Evolutionary conservation across 768 basidiomycete species (phyloP).

Genomic region (Collybiopsis luxurians): DNA sequence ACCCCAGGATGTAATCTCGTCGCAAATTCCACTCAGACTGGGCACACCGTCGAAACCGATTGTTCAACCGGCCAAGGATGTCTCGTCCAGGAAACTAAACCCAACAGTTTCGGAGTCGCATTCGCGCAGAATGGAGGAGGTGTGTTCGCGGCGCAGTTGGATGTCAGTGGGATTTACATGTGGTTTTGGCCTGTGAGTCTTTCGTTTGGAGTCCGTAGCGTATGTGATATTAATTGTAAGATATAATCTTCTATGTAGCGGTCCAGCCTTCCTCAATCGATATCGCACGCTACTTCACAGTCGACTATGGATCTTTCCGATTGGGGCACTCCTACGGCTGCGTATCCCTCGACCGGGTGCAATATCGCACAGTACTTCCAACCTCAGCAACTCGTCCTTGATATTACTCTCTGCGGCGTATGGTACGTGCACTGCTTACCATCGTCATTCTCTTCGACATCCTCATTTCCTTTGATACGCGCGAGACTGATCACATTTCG

Average conservation of each 20-base stretch:
- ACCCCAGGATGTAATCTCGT: conserved; percentile 32
- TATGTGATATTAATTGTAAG: neutral
- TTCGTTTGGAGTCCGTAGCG: too few relatives aligned
- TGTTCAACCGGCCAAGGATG: conserved; percentile 39
- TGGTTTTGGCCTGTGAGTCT: conserved; percentile 7
- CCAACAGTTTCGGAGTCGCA: conserved; percentile 43
- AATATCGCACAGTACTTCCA: conserved; percentile 44
- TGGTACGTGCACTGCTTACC: conserved; percentile 30
- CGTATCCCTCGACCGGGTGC: conserved; percentile 38
- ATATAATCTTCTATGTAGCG: neutral
- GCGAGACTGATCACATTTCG: too few relatives aligned
- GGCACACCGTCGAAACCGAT: conserved; percentile 24
- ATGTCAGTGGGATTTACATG: conserved; percentile 5
- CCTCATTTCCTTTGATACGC: conserved; percentile 3
- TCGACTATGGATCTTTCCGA: conserved; percentile 17
- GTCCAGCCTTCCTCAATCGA: conserved; percentile 12
- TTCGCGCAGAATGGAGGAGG: conserved; percentile 52
- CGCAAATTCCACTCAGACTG: conserved; percentile 25
- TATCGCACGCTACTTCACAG: conserved; percentile 12
- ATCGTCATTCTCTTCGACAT: neutral
- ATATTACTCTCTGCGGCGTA: conserved; percentile 53
- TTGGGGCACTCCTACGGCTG: conserved; percentile 47
- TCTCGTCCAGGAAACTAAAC: conserved; percentile 37
- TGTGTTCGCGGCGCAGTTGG: conserved; percentile 24
- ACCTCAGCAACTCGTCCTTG: conserved; percentile 48